Conservation (phyloP, 1,139 yeast genomes). For the Zygosaccharomyces sapae region DNA sequence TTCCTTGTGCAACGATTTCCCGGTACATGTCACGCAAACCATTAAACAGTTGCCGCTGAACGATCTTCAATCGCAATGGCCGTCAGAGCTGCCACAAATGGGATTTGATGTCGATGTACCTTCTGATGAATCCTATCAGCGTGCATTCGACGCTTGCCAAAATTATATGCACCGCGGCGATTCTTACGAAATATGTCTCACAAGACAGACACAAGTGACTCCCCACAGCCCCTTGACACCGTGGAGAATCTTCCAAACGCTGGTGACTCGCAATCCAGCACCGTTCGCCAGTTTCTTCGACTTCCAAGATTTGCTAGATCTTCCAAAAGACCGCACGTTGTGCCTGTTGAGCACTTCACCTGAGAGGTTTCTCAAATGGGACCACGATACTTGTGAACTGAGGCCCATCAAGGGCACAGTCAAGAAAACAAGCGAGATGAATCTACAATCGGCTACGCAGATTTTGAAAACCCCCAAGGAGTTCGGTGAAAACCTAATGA, state of each 20-base stretch:
- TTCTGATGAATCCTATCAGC: slow-evolving; percentile 48
- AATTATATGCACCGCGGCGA: slow-evolving; percentile 72
- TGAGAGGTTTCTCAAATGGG: slow-evolving; percentile 87
- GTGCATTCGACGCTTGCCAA: slow-evolving; percentile 63
- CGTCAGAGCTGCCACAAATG: slow-evolving; percentile 22
- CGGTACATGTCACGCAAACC: slow-evolving; percentile 14
- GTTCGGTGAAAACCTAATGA: slow-evolving; percentile 94
- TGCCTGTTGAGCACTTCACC: slow-evolving; percentile 88
- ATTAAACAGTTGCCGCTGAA: slow-evolving; percentile 5
- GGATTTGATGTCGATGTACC: slow-evolving; percentile 45
- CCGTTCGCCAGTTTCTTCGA: slow-evolving; percentile 84
- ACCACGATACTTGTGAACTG: slow-evolving; percentile 57
- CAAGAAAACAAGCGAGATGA: slow-evolving; percentile 51
- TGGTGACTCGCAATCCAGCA: slow-evolving; percentile 77
- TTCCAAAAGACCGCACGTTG: slow-evolving; percentile 15
- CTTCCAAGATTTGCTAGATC: slow-evolving; percentile 50
- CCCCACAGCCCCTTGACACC: slow-evolving; percentile 48
- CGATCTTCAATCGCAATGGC: slow-evolving; percentile 16
- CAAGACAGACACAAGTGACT: slow-evolving; percentile 66
- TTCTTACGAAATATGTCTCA: slow-evolving; percentile 89
- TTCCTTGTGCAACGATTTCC: slow-evolving; percentile 41
- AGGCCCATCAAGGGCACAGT: slow-evolving; percentile 98
- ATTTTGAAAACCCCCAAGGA: slow-evolving; percentile 85
- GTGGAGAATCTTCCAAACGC: slow-evolving; percentile 76
- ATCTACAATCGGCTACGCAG: slow-evolving; percentile 54